Evolutionary conservation across 805 yeast genomes (phyloP).

Genomic region (Monosporozyma aquatica): DNA sequence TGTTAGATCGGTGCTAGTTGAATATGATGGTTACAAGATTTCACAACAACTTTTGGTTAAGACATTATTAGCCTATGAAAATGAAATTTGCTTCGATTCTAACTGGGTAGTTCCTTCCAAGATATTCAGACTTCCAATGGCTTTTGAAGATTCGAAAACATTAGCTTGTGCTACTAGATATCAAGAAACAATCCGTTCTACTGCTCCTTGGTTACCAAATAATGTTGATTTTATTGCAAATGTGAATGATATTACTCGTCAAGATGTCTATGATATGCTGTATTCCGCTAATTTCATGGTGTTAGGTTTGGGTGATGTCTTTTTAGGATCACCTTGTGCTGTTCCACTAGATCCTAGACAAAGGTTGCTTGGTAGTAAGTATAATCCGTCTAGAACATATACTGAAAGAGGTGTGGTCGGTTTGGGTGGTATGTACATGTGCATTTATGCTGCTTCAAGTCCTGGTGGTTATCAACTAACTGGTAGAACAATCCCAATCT

Average conservation of each 20-base stretch:
- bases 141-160: constrained; percentile 87
- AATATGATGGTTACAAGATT: constrained; percentile 57
- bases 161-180: constrained; percentile 85
- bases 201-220: constrained; percentile 97
- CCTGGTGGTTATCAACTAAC: constrained; percentile 98
- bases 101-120: constrained; percentile 84
- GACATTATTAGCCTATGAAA: constrained; percentile 64
- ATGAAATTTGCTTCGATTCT: constrained; percentile 60
- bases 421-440: constrained; percentile 98
- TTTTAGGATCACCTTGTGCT: constrained; percentile 97
- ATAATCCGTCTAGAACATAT: constrained; percentile 91
- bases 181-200: constrained; percentile 83
- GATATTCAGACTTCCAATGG: constrained; percentile 82
- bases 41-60: constrained; percentile 54
- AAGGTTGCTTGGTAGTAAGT: constrained; percentile 83
- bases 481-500: constrained; percentile 93
- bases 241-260: constrained; percentile 72
- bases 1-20: constrained; percentile 88
- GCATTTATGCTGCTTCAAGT: constrained; percentile 94
- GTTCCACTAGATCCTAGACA: constrained; percentile 97
- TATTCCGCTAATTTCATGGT: constrained; percentile 88
- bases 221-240: constrained; percentile 91
- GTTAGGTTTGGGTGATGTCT: constrained; percentile 92
- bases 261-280: constrained; percentile 71
- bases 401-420: constrained; percentile 98